These are phyloP conservation scores for Pleurozium schreberi DNA, from an alignment of 225 moss, liverwort and hornwort genomes.

Conservation along the genomic window DNA sequence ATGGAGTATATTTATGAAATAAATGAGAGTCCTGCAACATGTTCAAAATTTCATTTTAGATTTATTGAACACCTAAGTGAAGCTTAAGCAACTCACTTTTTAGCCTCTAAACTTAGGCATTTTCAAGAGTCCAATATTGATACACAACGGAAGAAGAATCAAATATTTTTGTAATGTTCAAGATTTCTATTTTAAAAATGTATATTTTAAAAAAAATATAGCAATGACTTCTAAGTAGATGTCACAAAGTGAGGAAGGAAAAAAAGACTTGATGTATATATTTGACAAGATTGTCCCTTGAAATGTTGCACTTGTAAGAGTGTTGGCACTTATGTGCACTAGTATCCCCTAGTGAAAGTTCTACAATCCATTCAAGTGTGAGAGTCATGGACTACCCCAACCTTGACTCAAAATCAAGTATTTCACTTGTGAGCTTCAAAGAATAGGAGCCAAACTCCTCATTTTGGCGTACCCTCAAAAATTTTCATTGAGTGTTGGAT, in stretches of 20 bases:
- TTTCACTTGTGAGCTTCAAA: not conserved
- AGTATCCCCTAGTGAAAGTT: fast-evolving
- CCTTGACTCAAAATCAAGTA: too few species aligned
- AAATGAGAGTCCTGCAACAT: not conserved
- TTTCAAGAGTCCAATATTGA: not conserved
- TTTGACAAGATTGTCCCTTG: too few species aligned
- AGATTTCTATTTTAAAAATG: not conserved
- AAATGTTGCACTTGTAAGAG: too few species aligned
- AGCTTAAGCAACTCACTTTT: not conserved
- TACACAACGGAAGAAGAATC: not conserved
- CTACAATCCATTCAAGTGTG: not conserved
- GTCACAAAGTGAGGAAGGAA: too few species aligned
- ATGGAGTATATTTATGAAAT: too few species aligned
- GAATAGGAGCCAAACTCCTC: not conserved
- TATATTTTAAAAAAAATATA: too few species aligned
- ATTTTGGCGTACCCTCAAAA: not conserved
- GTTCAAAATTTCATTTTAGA: not conserved
- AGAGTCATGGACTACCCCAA: too few species aligned
- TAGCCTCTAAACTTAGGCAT: not conserved
- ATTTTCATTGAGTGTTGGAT: not conserved
- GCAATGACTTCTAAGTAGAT: not conserved
- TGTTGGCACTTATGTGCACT: too few species aligned
- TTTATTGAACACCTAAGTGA: not conserved
- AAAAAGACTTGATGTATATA: not conserved
- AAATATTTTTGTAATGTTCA: not conserved